Base-by-base conservation (phyloP, 305 asterid genomes). In the Solanum chacoense region DNA sequence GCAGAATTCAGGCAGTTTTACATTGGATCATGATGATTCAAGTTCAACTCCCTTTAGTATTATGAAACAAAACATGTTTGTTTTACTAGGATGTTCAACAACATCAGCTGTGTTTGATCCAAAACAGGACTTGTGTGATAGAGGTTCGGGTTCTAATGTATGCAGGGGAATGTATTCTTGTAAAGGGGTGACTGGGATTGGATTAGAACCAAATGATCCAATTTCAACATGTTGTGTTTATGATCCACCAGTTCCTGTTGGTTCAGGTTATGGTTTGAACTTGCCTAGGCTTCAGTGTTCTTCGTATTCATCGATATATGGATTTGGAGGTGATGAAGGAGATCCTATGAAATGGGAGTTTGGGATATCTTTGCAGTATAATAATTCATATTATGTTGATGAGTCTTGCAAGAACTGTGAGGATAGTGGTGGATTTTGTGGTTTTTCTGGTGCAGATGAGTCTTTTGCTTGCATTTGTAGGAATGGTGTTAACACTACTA, bases 321-420 rank as follows among this genome's bases (percentile, higher is more conserved):
- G 98, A 1, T 95, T 95, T 29, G 98, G 98, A 2, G 98, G 97
- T 76, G 92, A 91, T 72, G 95, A 95, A 88, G 98, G 96, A 12
- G 91, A 95, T 84, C 98, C 98, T 2, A 91, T 92, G 97, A 95
- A 93, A 89, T 95, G 98, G 98, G 92, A 95, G 69, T 95, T 92
- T 87, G 96, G 96, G 90, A 91, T 95, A n/a, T 88, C 93, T 34
- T 84, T 95, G 94, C 87, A 88, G 89, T 93, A 77, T 74, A 92
- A 93, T 85, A 75, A 89, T 76, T 90, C 95, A 4, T 90, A 91
- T 69, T 72, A 73, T 45, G 77, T 87, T 11, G 89, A 85, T 75
- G 89, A 81, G 55, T 87, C 89, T 0, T 95, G 97, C 91, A 92
- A 88, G 94, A 94, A 94, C 59, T 95, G 96, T 87, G 95, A 94